A percentile compares a stretch with the other conserved stretches of the same genome.
Evolutionary conservation across 305 asterid genomes (phyloP).

Genomic region (Nicotiana rustica): DNA sequence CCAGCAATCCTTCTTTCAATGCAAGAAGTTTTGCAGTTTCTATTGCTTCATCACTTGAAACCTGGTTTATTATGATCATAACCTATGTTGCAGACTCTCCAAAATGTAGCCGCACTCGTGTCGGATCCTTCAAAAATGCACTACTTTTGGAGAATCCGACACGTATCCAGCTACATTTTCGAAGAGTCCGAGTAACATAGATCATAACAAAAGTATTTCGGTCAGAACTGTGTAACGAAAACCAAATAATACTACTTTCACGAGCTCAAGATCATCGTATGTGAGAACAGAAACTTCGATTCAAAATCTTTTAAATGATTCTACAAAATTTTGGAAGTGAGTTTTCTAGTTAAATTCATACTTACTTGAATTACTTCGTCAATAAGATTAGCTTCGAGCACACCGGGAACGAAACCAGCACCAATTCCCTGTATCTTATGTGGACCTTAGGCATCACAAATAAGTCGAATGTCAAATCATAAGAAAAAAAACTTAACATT

Average conservation of each 20-base stretch:
- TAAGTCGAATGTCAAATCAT: slow-evolving; percentile 33
- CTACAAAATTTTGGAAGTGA: no score
- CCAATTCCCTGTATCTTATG: slow-evolving; percentile 99
- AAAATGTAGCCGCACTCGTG: no score
- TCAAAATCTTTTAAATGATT: background rate
- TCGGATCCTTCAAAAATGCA: no score
- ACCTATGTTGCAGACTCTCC: no score
- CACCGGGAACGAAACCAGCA: slow-evolving; percentile 90
- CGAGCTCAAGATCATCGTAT: background rate
- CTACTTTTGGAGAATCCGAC: no score
- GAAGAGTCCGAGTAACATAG: no score
- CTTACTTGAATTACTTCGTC: slow-evolving; percentile 82
- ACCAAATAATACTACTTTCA: no score
- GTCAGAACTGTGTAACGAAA: no score
- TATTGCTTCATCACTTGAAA: slow-evolving; percentile 84
- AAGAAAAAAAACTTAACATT: background rate
- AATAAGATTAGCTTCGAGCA: slow-evolving; percentile 66
- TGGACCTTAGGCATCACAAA: slow-evolving; percentile 61
- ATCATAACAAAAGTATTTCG: no score
- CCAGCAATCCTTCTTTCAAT: slow-evolving; percentile 86
- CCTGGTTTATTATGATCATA: slow-evolving; percentile 44
- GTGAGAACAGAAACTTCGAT: background rate
- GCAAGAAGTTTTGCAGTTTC: slow-evolving; percentile 91
- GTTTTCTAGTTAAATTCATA: background rate
- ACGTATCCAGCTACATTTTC: no score